Conservation (phyloP, 768 basidiomycete species). For the Boletus bicolor region DNA sequence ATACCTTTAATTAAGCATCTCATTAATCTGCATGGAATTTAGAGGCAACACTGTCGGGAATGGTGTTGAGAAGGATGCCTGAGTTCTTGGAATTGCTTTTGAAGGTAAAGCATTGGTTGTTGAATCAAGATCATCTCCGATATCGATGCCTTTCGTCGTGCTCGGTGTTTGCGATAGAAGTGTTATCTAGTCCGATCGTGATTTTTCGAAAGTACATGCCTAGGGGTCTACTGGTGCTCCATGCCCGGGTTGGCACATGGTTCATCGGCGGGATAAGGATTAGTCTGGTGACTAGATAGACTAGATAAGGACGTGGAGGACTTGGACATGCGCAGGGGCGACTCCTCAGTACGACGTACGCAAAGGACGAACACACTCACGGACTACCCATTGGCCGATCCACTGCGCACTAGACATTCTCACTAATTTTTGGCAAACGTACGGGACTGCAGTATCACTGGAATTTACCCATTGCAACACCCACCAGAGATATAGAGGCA, state of each 20-base stretch:
- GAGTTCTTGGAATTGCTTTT: neutral
- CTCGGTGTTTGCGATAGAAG: neutral
- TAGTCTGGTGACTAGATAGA: no score
- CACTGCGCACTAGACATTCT: no score
- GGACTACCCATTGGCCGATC: no score
- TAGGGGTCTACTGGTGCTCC: neutral
- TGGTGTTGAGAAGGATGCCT: neutral
- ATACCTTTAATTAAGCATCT: conserved; percentile 14
- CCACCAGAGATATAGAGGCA: no score
- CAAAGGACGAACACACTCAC: no score
- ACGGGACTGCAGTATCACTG: no score
- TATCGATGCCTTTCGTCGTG: neutral
- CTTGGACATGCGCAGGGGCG: no score
- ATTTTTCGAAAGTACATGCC: neutral
- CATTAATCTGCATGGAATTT: conserved; percentile 14
- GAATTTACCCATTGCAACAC: no score
- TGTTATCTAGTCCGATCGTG: neutral
- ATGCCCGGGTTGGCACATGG: neutral
- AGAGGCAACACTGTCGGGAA: neutral
- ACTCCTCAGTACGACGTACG: no score
- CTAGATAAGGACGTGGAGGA: no score
- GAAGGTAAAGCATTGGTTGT: neutral
- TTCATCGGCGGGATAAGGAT: no score
- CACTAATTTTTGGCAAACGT: no score
- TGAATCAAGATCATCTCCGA: neutral